These are phyloP conservation scores for Metarhizium anisopliae DNA, from an alignment of 2,329 filamentous ascomycete species.

Conservation along the genomic window DNA sequence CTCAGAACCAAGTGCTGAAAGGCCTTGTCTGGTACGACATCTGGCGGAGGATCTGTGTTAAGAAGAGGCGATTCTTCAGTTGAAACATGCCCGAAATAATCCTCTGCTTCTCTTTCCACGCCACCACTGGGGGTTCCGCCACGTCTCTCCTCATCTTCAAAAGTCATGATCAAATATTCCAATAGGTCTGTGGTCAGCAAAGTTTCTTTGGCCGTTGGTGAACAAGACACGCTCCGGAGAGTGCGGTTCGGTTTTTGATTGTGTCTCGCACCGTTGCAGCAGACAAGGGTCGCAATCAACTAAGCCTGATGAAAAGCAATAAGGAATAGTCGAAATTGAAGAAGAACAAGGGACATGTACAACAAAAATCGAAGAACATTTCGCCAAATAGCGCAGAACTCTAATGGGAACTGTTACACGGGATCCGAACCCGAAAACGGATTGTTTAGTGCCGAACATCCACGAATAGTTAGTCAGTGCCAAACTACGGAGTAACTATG, in stretches of 20 bases:
- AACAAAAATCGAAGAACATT: too few relatives aligned
- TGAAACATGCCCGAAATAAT: not conserved
- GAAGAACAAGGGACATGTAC: not conserved
- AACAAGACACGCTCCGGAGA: not conserved
- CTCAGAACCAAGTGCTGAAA: slow-evolving; percentile 20
- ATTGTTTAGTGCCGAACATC: too few relatives aligned
- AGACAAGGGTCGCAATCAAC: not conserved
- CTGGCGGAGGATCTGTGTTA: slow-evolving; percentile 8
- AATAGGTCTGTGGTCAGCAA: not conserved
- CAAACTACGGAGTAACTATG: too few relatives aligned
- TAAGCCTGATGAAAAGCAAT: not conserved
- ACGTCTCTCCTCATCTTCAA: not conserved
- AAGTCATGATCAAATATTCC: not conserved
- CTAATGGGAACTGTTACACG: too few relatives aligned
- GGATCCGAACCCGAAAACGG: too few relatives aligned
- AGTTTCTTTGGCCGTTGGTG: not conserved
- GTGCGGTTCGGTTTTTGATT: not conserved
- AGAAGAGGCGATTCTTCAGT: slow-evolving; percentile 7
- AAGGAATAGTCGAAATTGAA: not conserved
- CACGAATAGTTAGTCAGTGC: too few relatives aligned
- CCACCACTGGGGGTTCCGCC: not conserved
- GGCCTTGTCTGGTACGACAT: slow-evolving; percentile 14
- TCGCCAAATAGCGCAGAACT: too few relatives aligned
- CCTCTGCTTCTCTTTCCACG: not conserved
- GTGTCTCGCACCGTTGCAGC: not conserved